These are phyloP conservation scores for Fusarium decemcellulare DNA, from an alignment of 2,329 filamentous ascomycete species.

Conservation along the genomic window DNA sequence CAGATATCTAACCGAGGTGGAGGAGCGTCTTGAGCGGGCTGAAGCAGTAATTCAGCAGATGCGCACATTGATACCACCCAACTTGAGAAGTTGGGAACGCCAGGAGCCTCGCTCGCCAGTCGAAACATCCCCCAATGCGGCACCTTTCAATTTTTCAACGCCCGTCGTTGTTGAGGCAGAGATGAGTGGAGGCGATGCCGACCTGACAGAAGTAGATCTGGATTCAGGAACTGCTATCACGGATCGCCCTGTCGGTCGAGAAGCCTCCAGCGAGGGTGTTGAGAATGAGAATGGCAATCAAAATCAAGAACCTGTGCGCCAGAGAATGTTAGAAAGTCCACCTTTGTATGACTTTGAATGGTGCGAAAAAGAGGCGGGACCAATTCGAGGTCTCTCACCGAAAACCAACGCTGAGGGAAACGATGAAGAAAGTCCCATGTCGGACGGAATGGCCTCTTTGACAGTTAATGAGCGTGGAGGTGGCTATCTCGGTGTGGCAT, in stretches of 20 bases:
- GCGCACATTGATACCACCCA: slow-evolving; percentile 46
- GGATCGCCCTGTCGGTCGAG: neutral
- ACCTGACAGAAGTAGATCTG: neutral
- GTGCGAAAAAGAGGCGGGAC: slow-evolving; percentile 51
- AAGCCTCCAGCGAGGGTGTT: neutral
- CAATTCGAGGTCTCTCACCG: slow-evolving; percentile 46
- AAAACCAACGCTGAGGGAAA: slow-evolving; percentile 28
- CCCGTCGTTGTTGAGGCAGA: neutral
- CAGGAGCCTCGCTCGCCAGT: neutral
- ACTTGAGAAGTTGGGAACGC: slow-evolving; percentile 40
- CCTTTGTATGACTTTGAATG: slow-evolving; percentile 56
- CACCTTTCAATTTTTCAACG: slow-evolving; percentile 34
- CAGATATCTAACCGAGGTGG: slow-evolving; percentile 60
- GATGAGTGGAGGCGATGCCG: neutral
- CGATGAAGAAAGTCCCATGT: slow-evolving; percentile 47
- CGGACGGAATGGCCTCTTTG: slow-evolving; percentile 57
- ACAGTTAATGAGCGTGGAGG: slow-evolving; percentile 54
- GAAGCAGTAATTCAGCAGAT: slow-evolving; percentile 51
- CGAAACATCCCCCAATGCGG: neutral
- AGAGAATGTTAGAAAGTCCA: slow-evolving; percentile 50
- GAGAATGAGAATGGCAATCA: neutral
- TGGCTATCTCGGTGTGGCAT: slow-evolving; percentile 62
- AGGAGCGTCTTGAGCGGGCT: slow-evolving; percentile 56
- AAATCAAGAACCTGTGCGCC: slow-evolving; percentile 29
- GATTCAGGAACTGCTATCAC: neutral